Evolutionary conservation across 139 green algal genomes (phyloP).

Genomic region (Tetradesmus lagerheimii): DNA sequence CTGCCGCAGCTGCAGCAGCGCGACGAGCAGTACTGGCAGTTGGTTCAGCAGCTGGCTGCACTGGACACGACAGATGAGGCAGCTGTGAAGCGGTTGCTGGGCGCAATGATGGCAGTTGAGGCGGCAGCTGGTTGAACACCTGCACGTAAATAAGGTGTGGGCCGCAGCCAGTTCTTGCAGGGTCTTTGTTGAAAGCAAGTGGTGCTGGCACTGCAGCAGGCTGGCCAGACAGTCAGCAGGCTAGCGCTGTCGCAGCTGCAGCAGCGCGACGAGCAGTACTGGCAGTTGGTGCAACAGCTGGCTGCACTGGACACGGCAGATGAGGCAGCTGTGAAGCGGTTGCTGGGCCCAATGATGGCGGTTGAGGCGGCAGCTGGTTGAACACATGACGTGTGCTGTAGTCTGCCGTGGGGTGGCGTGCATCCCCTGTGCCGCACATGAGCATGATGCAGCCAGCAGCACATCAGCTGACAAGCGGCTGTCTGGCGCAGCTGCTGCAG

Average conservation of each 20-base stretch:
- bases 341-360: background rate
- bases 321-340: background rate
- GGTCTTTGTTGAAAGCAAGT: too few species aligned
- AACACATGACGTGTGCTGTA: too few species aligned
- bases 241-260: constrained; percentile 25
- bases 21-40: constrained; percentile 17
- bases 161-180: too few species aligned
- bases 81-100: background rate
- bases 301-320: background rate
- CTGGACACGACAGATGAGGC: background rate
- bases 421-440: background rate
- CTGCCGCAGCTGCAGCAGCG: constrained; percentile 34
- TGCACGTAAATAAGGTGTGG: too few species aligned
- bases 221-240: background rate
- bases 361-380: background rate
- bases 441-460: background rate
- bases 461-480: background rate
- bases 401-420: background rate
- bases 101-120: background rate
- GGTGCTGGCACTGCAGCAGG: constrained; percentile 9
- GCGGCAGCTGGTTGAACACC: background rate
- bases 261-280: constrained; percentile 27
- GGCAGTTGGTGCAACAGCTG: constrained; percentile 19
- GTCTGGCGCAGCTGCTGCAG: background rate
- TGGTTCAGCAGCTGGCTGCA: constrained; percentile 13